phyloP scores from a whole-genome alignment of 495 filamentous ascomycete species.

The Tuber melanosporum region DNA sequence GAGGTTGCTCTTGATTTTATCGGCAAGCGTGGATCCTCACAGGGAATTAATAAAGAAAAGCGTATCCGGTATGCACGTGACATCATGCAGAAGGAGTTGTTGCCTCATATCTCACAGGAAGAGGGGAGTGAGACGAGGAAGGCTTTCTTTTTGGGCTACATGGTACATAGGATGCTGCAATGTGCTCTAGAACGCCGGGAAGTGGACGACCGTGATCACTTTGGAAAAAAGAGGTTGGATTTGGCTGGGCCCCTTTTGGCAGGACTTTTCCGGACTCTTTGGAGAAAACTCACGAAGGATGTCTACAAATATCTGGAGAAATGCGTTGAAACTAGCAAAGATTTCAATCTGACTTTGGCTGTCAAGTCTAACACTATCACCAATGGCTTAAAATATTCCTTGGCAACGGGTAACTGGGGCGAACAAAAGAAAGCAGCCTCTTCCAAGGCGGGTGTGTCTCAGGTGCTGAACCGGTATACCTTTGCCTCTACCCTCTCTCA shows the following conservation, averaged over 20 bases:
- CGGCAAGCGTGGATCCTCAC: conserved; percentile 74
- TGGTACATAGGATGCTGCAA: conserved; percentile 91
- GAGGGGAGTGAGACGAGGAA: conserved; percentile 96
- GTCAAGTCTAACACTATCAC: conserved; percentile 87
- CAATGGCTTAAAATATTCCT: conserved; percentile 88
- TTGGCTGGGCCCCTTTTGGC: conserved; percentile 90
- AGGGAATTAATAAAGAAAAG: conserved; percentile 70
- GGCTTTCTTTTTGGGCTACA: conserved; percentile 97
- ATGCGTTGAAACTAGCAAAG: conserved; percentile 77
- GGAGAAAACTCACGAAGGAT: conserved; percentile 79
- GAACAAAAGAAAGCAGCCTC: conserved; percentile 96
- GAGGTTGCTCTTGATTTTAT: conserved; percentile 96
- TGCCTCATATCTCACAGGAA: conserved; percentile 91
- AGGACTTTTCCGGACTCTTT: conserved; percentile 81
- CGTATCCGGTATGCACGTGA: conserved; percentile 87
- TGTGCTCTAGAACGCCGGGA: conserved; percentile 85
- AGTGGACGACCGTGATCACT: conserved; percentile 95
- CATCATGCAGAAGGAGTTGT: conserved; percentile 90
- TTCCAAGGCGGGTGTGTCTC: conserved; percentile 91
- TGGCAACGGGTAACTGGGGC: conserved; percentile 99
- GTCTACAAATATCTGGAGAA: conserved; percentile 82
- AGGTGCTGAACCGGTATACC: conserved; percentile 96
- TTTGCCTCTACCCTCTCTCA: conserved; percentile 95
- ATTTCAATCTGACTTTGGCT: conserved; percentile 82
- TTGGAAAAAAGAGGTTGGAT: conserved; percentile 96